Evolutionary conservation across 495 filamentous ascomycete genomes (phyloP).

Genomic region (Penicillium psychrofluorescens): DNA sequence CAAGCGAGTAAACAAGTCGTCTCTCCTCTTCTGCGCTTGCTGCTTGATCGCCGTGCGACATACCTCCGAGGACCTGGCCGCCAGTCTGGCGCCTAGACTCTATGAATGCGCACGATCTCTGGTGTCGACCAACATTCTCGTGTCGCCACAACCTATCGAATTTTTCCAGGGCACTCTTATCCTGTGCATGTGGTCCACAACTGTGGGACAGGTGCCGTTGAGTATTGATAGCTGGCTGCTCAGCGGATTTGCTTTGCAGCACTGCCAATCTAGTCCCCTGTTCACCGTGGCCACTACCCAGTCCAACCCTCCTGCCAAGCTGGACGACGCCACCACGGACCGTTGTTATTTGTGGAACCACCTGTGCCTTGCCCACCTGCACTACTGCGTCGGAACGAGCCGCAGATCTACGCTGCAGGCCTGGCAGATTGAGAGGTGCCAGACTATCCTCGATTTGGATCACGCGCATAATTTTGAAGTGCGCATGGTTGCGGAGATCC

Average conservation of each 20-base stretch:
- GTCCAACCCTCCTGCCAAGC: not conserved
- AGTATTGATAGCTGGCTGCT: slow-evolving; percentile 43
- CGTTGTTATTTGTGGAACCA: slow-evolving; percentile 39
- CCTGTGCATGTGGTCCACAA: slow-evolving; percentile 41
- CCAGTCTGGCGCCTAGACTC: slow-evolving; percentile 27
- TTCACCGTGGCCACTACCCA: slow-evolving; percentile 19
- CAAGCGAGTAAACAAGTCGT: slow-evolving; percentile 22
- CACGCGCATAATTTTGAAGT: slow-evolving; percentile 37
- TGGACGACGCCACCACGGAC: slow-evolving; percentile 14
- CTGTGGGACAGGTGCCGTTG: slow-evolving; percentile 37
- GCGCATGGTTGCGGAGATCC: slow-evolving; percentile 39
- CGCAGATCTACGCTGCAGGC: slow-evolving; percentile 28
- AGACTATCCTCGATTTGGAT: slow-evolving; percentile 27
- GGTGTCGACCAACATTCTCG: slow-evolving; percentile 24
- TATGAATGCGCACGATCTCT: slow-evolving; percentile 31
- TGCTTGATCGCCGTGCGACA: slow-evolving; percentile 40
- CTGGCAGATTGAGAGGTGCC: slow-evolving; percentile 31
- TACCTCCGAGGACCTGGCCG: slow-evolving; percentile 30
- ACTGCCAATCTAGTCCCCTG: slow-evolving; percentile 28
- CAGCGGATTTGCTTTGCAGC: slow-evolving; percentile 39
- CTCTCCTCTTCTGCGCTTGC: slow-evolving; percentile 32
- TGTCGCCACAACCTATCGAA: slow-evolving; percentile 31
- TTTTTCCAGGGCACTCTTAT: slow-evolving; percentile 40
- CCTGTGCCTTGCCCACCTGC: slow-evolving; percentile 37
- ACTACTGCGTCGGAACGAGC: slow-evolving; percentile 41